Conservation (phyloP, 768 basidiomycete species). For the Phylloporus rhodoxanthus region DNA sequence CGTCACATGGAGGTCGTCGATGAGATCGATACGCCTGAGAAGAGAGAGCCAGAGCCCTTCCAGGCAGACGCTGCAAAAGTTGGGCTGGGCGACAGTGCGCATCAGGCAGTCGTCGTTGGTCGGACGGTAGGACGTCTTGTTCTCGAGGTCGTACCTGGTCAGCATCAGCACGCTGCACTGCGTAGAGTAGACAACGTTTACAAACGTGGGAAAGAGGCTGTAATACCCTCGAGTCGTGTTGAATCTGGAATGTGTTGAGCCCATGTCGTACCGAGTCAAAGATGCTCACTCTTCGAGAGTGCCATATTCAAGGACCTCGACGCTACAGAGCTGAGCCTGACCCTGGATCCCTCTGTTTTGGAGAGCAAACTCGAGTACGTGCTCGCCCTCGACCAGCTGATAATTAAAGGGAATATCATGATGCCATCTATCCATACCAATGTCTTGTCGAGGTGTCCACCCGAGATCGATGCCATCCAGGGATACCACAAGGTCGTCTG, state of each 20-base stretch:
- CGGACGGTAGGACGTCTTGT: conserved; percentile 68
- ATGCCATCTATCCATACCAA: conserved; percentile 72
- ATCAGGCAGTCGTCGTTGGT: conserved; percentile 81
- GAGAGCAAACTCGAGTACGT: conserved; percentile 56
- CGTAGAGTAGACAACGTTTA: background rate
- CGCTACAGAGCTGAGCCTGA: conserved; percentile 68
- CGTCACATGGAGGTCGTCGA: conserved; percentile 45
- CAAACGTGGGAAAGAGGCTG: conserved; percentile 70
- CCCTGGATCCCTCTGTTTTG: conserved; percentile 43
- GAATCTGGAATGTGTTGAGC: conserved; percentile 43
- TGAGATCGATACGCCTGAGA: conserved; percentile 51
- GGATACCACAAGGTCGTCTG: conserved; percentile 47
- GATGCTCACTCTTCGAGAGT: conserved; percentile 50
- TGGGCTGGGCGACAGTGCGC: conserved; percentile 62
- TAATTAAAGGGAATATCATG: conserved; percentile 51
- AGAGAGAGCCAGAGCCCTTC: conserved; percentile 72
- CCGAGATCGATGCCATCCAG: conserved; percentile 55
- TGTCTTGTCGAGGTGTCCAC: conserved; percentile 46
- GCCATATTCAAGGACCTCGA: conserved; percentile 71
- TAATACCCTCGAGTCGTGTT: conserved; percentile 51
- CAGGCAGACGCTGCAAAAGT: conserved; percentile 69
- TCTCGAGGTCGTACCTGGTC: conserved; percentile 48
- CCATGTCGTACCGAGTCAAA: background rate
- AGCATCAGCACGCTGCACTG: background rate
- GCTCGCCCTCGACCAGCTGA: conserved; percentile 43